Evolutionary conservation across 352 stramenopile species (phyloP), one percentile per base, ranked within the genome.

Genomic region (Pythium sukuiense): DNA sequence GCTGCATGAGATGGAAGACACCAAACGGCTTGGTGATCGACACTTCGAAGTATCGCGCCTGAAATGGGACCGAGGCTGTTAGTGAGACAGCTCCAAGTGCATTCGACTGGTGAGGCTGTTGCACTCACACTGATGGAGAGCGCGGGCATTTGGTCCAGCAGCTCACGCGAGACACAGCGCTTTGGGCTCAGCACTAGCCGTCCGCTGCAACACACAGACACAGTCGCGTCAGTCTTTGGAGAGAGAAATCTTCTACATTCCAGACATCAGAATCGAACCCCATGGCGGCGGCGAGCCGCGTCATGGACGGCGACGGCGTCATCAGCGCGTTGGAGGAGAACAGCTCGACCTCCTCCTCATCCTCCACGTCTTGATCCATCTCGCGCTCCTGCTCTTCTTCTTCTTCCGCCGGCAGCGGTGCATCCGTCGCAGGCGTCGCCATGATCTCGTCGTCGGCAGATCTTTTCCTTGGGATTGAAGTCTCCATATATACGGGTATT

Each of bases 1-100:
- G 78, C 50, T 89, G 80, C 81, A 94, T 90, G 41, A 94, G 61
- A 48, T 91, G 75, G 66, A 92, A 94, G 58, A 88, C 87, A 11
- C 77, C 79, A 39, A 92, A 88, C 18, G 80, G 80, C 56, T 79
- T 71, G 35, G 70, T 49, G 33, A 90, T 77, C 12, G 68, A 67
- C 24, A 84, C 76, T 59, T 91, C 77, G 37, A 85, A 72, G 63
- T 88, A 88, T 11, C 77, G 77, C 6, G 76, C 84, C 82, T 91
- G 41, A n/a, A n/a, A n/a, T 65, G 53, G 54, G 65, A n/a, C n/a
- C n/a, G n/a, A n/a, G n/a, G n/a, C n/a, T n/a, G n/a, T n/a, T n/a
- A n/a, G n/a, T n/a, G n/a, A n/a, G n/a, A n/a, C n/a, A n/a, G n/a
- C n/a, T n/a, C n/a, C n/a, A n/a, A n/a, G n/a, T n/a, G n/a, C n/a